phyloP scores from a whole-genome alignment of 1,284 basidiomycete genomes.

The Sporisorium graminicola region DNA sequence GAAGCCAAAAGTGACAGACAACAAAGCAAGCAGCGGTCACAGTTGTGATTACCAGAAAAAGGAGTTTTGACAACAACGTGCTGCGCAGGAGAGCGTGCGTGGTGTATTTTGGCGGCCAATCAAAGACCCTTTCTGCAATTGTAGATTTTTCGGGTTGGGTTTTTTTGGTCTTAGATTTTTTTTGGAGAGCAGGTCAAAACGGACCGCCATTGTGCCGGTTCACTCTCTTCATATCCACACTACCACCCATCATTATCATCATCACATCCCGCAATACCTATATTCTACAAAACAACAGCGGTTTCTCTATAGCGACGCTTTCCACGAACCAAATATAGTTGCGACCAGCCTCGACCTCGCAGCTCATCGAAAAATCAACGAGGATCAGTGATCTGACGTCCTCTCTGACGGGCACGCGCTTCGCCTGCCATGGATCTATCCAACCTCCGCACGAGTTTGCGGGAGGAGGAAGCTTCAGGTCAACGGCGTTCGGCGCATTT shows the following conservation, averaged over 20 bases:
- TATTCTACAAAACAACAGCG: not conserved
- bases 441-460: constrained; percentile 34
- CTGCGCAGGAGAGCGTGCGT: not conserved
- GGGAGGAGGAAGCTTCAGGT: constrained; percentile 31
- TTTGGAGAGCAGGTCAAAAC: not conserved
- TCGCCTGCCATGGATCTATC: constrained; percentile 37
- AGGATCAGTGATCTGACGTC: not conserved
- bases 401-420: not conserved
- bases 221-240: not conserved
- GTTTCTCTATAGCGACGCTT: not conserved
- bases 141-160: constrained; percentile 1
- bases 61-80: not conserved
- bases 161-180: not conserved
- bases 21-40: not conserved
- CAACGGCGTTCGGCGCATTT: constrained; percentile 32
- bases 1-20: not conserved
- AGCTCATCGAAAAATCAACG: not conserved
- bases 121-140: not conserved
- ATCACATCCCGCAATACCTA: not conserved
- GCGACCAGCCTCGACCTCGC: too few species aligned
- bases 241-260: constrained; percentile 1
- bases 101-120: constrained; percentile 3
- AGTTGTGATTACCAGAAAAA: not conserved
- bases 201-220: not conserved
- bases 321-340: too few species aligned